phyloP scores from a whole-genome alignment of 176 grass and related monocot genomes.

The Carex cristatella region DNA sequence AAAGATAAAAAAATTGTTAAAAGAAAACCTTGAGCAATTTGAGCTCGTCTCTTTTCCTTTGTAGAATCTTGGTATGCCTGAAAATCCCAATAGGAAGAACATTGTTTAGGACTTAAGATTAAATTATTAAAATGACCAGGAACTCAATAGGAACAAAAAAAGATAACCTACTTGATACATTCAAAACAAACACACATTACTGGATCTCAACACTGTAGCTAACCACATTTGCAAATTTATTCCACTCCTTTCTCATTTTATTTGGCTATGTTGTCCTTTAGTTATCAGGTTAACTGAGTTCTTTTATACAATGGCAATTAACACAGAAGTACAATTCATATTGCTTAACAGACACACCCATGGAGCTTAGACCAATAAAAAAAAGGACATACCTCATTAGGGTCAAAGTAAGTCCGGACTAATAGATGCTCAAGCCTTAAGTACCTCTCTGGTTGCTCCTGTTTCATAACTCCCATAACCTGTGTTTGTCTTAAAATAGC shows the following conservation, averaged over 20 bases:
- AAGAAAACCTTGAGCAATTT: conserved; percentile 82
- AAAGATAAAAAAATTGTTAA: neutral
- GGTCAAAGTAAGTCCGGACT: conserved; percentile 87
- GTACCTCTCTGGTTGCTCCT: conserved; percentile 96
- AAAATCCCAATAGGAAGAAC: neutral
- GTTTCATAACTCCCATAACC: conserved; percentile 98
- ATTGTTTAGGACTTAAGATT: neutral
- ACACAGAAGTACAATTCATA: neutral
- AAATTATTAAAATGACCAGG: neutral
- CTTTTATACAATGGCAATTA: neutral
- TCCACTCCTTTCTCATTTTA: neutral
- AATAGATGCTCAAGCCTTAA: conserved; percentile 90
- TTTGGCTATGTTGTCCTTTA: neutral
- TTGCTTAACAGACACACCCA: neutral
- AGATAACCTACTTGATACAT: neutral
- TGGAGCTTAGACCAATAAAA: neutral
- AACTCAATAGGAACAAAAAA: neutral
- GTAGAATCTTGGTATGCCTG: conserved; percentile 97
- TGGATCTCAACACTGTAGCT: neutral
- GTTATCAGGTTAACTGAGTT: neutral
- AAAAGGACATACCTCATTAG: conserved; percentile 54
- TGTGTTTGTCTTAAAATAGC: conserved; percentile 94
- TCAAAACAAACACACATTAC: neutral
- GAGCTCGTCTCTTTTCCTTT: conserved; percentile 82
- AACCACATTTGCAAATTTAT: neutral